phyloP scores from a whole-genome alignment of 2,329 filamentous ascomycete genomes.

The Hyphodiscus sp. region DNA sequence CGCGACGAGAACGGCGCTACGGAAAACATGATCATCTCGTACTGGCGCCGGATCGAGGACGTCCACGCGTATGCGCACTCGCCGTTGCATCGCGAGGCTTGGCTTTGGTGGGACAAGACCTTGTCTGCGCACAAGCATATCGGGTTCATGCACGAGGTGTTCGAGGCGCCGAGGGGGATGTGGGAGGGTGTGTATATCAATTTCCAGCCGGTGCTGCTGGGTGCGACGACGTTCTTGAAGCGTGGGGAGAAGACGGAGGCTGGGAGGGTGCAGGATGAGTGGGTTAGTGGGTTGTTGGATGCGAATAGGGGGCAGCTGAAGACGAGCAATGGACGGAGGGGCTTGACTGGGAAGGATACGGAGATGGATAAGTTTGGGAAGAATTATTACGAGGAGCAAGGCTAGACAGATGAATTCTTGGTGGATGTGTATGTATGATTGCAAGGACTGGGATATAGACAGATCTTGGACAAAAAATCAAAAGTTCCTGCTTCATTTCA shows the following conservation, averaged over 20 bases:
- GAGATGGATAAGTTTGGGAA: constrained; percentile 7
- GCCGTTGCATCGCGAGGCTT: constrained; percentile 74
- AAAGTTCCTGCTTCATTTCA: background rate
- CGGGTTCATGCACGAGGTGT: constrained; percentile 21
- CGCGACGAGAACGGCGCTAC: constrained; percentile 14
- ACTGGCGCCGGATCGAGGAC: constrained; percentile 15
- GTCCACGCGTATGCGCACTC: constrained; percentile 32
- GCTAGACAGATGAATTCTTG: background rate
- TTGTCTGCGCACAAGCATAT: constrained; percentile 13
- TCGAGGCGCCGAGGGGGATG: constrained; percentile 12
- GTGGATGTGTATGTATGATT: background rate
- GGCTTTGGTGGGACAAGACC: constrained; percentile 61
- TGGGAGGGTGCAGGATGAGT: constrained; percentile 13
- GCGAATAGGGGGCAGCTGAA: constrained; percentile 11
- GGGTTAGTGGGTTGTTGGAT: constrained; percentile 15
- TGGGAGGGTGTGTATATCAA: constrained; percentile 18
- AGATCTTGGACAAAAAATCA: background rate
- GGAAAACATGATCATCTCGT: constrained; percentile 13
- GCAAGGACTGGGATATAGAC: background rate
- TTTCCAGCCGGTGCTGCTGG: constrained; percentile 15
- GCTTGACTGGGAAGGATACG: constrained; percentile 5
- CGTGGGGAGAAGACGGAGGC: constrained; percentile 14
- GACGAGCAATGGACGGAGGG: constrained; percentile 13
- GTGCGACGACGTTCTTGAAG: constrained; percentile 17
- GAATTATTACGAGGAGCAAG: constrained; percentile 8